These are phyloP conservation scores for Calonectria crousiana DNA, from an alignment of 2,329 filamentous ascomycete genomes.

Conservation along the genomic window DNA sequence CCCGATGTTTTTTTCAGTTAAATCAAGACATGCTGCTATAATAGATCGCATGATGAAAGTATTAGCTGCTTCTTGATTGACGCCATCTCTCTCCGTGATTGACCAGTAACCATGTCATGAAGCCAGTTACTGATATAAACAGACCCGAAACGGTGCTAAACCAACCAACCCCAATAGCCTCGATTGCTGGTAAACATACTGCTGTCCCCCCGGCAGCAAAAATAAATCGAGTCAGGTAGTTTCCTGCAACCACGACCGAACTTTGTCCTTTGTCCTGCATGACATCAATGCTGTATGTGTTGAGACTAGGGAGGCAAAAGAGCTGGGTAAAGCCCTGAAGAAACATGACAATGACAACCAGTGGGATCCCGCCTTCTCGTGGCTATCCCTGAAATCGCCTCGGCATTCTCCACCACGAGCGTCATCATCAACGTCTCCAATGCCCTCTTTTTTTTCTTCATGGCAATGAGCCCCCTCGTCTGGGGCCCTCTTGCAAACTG, in stretches of 20 bases:
- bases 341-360: conserved; percentile 78
- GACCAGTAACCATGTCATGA: conserved; percentile 30
- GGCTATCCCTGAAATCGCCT: conserved; percentile 38
- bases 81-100: conserved; percentile 34
- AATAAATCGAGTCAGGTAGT: conserved; percentile 80
- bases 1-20: not conserved
- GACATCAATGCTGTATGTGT: conserved; percentile 81
- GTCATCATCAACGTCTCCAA: conserved; percentile 72
- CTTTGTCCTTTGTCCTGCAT: conserved; percentile 68
- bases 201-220: conserved; percentile 78
- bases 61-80: conserved; percentile 9
- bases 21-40: not conserved
- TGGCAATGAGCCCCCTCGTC: conserved; percentile 74
- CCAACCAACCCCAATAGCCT: conserved; percentile 81
- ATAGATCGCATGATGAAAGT: not conserved
- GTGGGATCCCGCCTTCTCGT: conserved; percentile 58
- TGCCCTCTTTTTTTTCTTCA: conserved; percentile 77
- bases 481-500: conserved; percentile 76
- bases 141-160: conserved; percentile 71
- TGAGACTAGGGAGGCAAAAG: conserved; percentile 78
- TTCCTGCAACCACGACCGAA: conserved; percentile 79
- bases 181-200: conserved; percentile 75
- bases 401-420: conserved; percentile 32
- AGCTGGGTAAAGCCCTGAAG: conserved; percentile 77
- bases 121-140: conserved; percentile 32